Conservation (phyloP, 805 yeast species). For the Nakazawaea populi region DNA sequence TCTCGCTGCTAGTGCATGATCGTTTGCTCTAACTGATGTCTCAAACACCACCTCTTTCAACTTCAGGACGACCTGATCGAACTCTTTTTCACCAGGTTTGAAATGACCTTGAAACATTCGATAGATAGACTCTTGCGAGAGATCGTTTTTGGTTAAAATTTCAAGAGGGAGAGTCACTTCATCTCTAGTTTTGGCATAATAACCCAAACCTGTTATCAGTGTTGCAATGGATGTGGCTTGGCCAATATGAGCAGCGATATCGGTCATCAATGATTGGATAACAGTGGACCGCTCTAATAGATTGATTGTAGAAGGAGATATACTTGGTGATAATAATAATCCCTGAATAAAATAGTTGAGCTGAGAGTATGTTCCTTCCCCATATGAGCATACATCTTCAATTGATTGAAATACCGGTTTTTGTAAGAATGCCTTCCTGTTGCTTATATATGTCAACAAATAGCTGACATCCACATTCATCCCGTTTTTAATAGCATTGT, state of each 20-base stretch:
- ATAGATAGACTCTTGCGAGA: slow-evolving; percentile 62
- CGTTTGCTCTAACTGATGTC: slow-evolving; percentile 72
- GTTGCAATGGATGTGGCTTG: slow-evolving; percentile 73
- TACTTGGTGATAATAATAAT: slow-evolving; percentile 45
- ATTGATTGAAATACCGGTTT: slow-evolving; percentile 39
- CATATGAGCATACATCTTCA: slow-evolving; percentile 64
- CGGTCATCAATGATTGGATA: slow-evolving; percentile 42
- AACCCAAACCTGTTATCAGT: slow-evolving; percentile 52
- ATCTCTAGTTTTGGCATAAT: slow-evolving; percentile 45
- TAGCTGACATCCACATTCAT: slow-evolving; percentile 45
- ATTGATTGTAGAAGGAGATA: slow-evolving; percentile 49
- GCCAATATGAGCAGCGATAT: slow-evolving; percentile 74
- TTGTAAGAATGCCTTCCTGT: slow-evolving; percentile 48
- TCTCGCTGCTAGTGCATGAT: slow-evolving; percentile 68
- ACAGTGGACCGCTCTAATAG: slow-evolving; percentile 39
- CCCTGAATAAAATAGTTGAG: slow-evolving; percentile 63
- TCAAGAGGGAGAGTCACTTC: slow-evolving; percentile 61
- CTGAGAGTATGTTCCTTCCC: slow-evolving; percentile 77
- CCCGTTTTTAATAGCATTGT: slow-evolving; percentile 44
- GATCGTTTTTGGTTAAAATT: slow-evolving; percentile 40
- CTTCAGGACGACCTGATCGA: slow-evolving; percentile 24
- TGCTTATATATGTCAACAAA: slow-evolving; percentile 54
- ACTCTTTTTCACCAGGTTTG: slow-evolving; percentile 20
- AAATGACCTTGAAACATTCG: slow-evolving; percentile 40
- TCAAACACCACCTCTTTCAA: slow-evolving; percentile 60